phyloP scores from a whole-genome alignment of 2,329 filamentous ascomycete genomes.

The Pestalotiopsis sp. region DNA sequence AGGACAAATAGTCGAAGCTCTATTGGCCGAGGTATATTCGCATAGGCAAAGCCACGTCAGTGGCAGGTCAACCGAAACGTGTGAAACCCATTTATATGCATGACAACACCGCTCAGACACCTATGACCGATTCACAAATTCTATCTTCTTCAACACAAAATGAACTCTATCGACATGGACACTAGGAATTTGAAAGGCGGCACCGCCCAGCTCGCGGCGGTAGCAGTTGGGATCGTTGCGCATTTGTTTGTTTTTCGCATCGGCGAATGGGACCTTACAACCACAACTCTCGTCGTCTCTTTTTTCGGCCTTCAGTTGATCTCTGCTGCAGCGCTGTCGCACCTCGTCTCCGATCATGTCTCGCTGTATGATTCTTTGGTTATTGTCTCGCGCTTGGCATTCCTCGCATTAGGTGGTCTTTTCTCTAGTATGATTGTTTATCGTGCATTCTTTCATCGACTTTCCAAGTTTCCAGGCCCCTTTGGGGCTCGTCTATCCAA shows the following conservation, averaged over 20 bases:
- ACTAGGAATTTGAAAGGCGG: background rate
- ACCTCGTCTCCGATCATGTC: background rate
- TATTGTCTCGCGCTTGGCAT: background rate
- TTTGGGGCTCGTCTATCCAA: constrained; percentile 8
- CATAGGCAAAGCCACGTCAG: background rate
- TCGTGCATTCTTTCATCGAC: constrained; percentile 8
- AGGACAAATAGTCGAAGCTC: background rate
- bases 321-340: background rate
- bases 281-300: background rate
- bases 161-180: background rate
- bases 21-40: background rate
- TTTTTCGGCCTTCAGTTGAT: background rate
- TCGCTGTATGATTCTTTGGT: background rate
- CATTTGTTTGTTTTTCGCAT: constrained; percentile 9
- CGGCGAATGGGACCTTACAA: constrained; percentile 9
- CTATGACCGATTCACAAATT: background rate
- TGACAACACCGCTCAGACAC: background rate
- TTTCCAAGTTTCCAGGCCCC: constrained; percentile 9
- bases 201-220: background rate
- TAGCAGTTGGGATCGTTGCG: background rate
- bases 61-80: background rate
- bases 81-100: background rate
- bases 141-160: background rate
- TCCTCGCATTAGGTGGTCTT: background rate
- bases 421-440: constrained; percentile 9